Evolutionary conservation across 169 alveolate species (phyloP).

Genomic region (Neospora caninum): DNA sequence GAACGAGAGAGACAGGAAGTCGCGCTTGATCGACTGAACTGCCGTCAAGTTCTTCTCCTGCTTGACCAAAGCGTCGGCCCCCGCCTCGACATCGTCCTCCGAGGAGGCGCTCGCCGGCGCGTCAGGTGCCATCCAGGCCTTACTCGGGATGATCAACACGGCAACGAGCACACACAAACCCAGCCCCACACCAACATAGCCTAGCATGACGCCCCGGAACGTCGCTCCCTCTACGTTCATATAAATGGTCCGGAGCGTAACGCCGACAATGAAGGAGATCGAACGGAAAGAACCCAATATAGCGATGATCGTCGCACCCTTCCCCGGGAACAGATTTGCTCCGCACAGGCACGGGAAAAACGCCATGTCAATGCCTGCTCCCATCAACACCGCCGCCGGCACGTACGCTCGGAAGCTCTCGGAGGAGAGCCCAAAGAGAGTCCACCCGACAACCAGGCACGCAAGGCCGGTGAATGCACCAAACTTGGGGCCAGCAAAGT

Average conservation of each 20-base stretch:
- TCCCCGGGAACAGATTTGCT: slow-evolving; percentile 46
- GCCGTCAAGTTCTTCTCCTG: not conserved
- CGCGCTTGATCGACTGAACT: slow-evolving; percentile 8
- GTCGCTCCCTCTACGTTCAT: not conserved
- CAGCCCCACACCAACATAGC: slow-evolving; percentile 30
- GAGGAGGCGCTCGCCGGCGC: not conserved
- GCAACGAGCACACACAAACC: slow-evolving; percentile 5
- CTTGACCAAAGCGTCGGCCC: not conserved
- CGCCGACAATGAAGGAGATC: slow-evolving; percentile 31
- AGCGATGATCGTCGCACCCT: slow-evolving; percentile 11
- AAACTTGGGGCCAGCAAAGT: slow-evolving; percentile 19
- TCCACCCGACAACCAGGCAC: slow-evolving; percentile 14
- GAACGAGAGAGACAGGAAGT: slow-evolving; percentile 13
- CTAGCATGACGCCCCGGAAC: slow-evolving; percentile 24
- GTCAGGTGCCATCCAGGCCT: not conserved
- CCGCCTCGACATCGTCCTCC: slow-evolving; percentile 16
- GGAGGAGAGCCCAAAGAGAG: slow-evolving; percentile 9
- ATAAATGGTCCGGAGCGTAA: slow-evolving; percentile 7
- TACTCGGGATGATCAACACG: slow-evolving; percentile 3
- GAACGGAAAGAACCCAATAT: slow-evolving; percentile 38
- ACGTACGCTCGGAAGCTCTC: slow-evolving; percentile 3
- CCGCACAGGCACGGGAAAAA: slow-evolving; percentile 55
- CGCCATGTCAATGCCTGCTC: slow-evolving; percentile 41
- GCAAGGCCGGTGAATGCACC: not conserved
- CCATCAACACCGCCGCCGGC: slow-evolving; percentile 38